phyloP scores from a whole-genome alignment of 306 rosid species.

The Neltuma alba region DNA sequence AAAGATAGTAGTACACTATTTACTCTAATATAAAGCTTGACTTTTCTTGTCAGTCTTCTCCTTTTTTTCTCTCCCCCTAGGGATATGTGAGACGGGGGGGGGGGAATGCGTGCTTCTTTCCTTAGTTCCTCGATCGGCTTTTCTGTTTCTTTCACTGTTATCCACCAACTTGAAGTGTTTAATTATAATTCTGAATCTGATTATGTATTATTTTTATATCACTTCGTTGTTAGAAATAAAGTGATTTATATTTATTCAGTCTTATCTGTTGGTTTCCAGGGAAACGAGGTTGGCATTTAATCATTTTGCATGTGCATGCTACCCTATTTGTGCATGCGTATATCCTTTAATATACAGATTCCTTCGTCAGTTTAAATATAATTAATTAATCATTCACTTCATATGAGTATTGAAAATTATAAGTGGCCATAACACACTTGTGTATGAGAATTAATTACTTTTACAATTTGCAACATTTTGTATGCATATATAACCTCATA shows the following conservation, averaged over 20 bases:
- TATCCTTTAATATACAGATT: conserved; percentile 26
- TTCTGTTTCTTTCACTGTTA: conserved; percentile 50
- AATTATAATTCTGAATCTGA: conserved; percentile 42
- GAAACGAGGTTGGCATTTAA: conserved; percentile 60
- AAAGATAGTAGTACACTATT: neutral
- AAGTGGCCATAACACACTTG: neutral
- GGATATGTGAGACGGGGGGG: conserved; percentile 38
- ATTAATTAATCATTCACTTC: conserved; percentile 11
- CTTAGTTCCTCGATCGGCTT: conserved; percentile 62
- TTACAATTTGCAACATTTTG: neutral
- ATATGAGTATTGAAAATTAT: neutral
- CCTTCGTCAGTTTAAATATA: conserved; percentile 13
- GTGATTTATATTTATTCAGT: neutral
- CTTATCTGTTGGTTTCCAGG: conserved; percentile 46
- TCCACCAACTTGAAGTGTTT: conserved; percentile 51
- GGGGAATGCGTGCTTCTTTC: conserved; percentile 22
- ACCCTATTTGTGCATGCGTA: conserved; percentile 43
- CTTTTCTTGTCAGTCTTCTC: conserved; percentile 43
- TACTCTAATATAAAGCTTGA: conserved; percentile 37
- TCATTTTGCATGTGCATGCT: conserved; percentile 58
- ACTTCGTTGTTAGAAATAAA: neutral
- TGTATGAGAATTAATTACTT: neutral
- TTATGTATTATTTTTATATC: neutral
- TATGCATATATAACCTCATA: neutral
- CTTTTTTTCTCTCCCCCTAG: conserved; percentile 26